phyloP scores from a whole-genome alignment of 2,329 filamentous ascomycete species.

The Talaromyces sp. region DNA sequence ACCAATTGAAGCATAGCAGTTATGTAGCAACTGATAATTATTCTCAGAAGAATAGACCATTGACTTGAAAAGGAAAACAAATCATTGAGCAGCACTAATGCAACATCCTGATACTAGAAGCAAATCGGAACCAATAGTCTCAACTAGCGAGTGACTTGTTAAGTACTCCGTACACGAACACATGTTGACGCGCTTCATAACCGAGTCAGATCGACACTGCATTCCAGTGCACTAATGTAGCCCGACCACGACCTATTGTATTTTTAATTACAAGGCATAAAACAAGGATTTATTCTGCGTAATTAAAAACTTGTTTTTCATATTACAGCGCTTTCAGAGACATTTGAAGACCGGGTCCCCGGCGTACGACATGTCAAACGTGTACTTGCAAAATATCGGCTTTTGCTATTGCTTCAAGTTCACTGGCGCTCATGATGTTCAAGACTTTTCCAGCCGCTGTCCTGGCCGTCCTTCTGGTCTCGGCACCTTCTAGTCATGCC shows the following conservation, averaged over 20 bases:
- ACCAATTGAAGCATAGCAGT: not conserved
- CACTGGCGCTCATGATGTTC: not conserved
- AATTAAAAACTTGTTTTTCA: not conserved
- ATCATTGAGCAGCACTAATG: not conserved
- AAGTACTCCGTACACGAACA: not conserved
- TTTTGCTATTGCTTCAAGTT: no score
- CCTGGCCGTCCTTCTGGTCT: not conserved
- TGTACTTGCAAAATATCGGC: no score
- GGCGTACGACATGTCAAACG: no score
- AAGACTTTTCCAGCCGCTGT: not conserved
- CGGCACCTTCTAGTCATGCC: not conserved
- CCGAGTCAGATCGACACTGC: not conserved
- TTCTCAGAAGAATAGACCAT: not conserved
- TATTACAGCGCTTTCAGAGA: not conserved
- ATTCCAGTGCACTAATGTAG: not conserved
- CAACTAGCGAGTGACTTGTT: not conserved
- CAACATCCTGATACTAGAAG: not conserved
- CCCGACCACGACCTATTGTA: not conserved
- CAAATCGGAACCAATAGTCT: not conserved
- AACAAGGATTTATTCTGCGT: not conserved
- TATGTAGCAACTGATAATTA: not conserved
- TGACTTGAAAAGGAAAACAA: not conserved
- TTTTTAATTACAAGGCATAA: not conserved
- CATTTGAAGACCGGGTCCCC: not conserved
- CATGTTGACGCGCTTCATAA: not conserved